Evolutionary conservation across 2,329 filamentous ascomycete genomes (phyloP).

Genomic region (Ophiocordyceps camponoti-saundersi): DNA sequence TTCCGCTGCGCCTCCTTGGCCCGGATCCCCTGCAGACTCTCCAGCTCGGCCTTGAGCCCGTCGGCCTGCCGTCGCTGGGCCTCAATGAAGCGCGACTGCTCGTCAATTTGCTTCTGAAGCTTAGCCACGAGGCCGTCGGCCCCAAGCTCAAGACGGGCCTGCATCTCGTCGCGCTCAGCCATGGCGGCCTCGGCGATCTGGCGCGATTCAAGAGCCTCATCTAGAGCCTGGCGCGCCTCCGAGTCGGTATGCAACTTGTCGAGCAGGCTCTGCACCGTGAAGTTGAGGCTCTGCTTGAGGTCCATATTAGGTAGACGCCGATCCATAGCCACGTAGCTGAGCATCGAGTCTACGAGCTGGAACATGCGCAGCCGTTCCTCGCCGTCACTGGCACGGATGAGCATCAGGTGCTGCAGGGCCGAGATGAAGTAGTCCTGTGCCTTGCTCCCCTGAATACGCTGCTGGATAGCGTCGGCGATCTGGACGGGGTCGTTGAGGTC

Average conservation of each 20-base stretch:
- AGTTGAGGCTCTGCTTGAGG: conserved; percentile 92
- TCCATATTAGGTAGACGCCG: conserved; percentile 90
- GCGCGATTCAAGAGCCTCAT: conserved; percentile 77
- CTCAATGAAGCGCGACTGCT: conserved; percentile 80
- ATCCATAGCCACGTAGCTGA: conserved; percentile 98
- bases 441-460: conserved; percentile 64
- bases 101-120: conserved; percentile 83
- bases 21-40: conserved; percentile 68
- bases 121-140: conserved; percentile 89
- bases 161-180: conserved; percentile 92
- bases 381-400: conserved; percentile 80
- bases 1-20: conserved; percentile 87
- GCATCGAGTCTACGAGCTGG: conserved; percentile 95
- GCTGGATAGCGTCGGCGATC: conserved; percentile 85
- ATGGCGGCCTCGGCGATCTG: conserved; percentile 92
- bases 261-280: conserved; percentile 86
- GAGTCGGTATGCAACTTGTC: conserved; percentile 95
- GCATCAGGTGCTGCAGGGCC: conserved; percentile 81
- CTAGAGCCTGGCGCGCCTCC: conserved; percentile 78
- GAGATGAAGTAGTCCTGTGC: conserved; percentile 94
- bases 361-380: conserved; percentile 92
- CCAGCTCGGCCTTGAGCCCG: conserved; percentile 73
- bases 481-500: conserved; percentile 86
- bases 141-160: conserved; percentile 70
- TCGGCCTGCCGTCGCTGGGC: conserved; percentile 77